Conservation (phyloP, 345 rosid species). For the Microcos paniculata region DNA sequence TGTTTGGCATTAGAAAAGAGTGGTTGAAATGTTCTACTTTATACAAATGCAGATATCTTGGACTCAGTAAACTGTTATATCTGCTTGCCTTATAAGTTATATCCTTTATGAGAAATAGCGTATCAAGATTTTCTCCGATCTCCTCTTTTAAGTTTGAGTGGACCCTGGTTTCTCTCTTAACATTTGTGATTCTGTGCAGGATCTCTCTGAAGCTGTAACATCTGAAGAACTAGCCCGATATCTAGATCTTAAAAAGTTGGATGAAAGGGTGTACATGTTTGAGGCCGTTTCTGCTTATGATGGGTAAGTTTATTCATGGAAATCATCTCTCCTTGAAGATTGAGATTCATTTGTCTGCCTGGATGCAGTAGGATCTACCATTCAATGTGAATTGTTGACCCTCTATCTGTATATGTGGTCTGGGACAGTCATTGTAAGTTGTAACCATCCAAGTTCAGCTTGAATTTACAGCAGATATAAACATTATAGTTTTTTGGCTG, state of each 20-base stretch:
- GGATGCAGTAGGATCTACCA: neutral
- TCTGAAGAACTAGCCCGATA: slow-evolving; percentile 83
- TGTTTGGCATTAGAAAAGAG: neutral
- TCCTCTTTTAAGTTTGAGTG: neutral
- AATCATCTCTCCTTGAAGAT: neutral
- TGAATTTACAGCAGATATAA: neutral
- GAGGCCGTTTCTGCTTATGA: slow-evolving; percentile 94
- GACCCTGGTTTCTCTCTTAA: neutral
- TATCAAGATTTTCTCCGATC: neutral
- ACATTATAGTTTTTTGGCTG: slow-evolving; percentile 9
- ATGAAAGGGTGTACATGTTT: slow-evolving; percentile 85
- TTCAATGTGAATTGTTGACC: neutral
- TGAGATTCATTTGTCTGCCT: neutral
- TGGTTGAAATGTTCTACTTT: neutral
- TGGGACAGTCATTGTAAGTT: neutral
- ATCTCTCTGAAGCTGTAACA: slow-evolving; percentile 82
- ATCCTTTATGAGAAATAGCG: neutral
- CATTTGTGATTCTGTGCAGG: slow-evolving; percentile 45
- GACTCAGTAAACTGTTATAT: neutral
- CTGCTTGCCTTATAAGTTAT: neutral
- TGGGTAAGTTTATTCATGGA: slow-evolving; percentile 53
- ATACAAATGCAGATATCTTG: neutral
- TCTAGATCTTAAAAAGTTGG: slow-evolving; percentile 90
- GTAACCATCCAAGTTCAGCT: neutral
- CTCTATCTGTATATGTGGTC: neutral